A percentile compares a stretch with the other conserved stretches of the same genome.
These are phyloP conservation scores for Cyphellophora attinorum DNA, from an alignment of 2,329 filamentous ascomycete genomes.

Conservation along the genomic window DNA sequence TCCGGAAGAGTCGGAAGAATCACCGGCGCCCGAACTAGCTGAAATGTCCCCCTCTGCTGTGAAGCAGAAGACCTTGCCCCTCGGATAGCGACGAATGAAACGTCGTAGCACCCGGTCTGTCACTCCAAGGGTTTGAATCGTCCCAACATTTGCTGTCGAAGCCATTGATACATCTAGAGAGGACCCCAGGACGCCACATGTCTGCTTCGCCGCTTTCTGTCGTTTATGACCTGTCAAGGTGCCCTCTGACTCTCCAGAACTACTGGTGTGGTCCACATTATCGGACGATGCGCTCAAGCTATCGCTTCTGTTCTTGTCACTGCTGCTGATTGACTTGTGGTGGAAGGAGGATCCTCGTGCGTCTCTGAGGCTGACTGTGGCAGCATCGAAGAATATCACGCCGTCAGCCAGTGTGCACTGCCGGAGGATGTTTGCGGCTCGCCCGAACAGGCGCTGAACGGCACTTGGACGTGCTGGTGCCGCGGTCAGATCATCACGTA, in stretches of 20 bases:
- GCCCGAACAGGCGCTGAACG: neutral
- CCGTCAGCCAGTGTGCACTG: neutral
- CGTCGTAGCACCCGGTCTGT: conserved; percentile 29
- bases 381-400: neutral
- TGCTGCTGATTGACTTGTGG: neutral
- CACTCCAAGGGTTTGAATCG: conserved; percentile 14
- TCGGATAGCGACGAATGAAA: conserved; percentile 34
- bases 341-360: neutral
- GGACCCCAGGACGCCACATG: neutral
- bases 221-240: neutral
- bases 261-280: neutral
- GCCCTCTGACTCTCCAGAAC: neutral
- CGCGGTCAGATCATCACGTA: neutral
- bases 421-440: neutral
- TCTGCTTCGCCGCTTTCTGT: neutral
- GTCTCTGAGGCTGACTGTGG: neutral
- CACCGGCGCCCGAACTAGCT: conserved; percentile 2
- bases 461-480: neutral
- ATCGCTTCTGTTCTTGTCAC: neutral
- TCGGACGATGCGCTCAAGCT: neutral
- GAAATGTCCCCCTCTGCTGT: conserved; percentile 26
- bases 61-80: conserved; percentile 38
- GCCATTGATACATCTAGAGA: neutral
- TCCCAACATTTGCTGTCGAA: neutral
- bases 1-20: neutral